Percentiles rank a stretch among this genome's conserved stretches.
Evolutionary conservation across 2,329 filamentous ascomycete genomes (phyloP).

Genomic region (Thelonectria discophora): DNA sequence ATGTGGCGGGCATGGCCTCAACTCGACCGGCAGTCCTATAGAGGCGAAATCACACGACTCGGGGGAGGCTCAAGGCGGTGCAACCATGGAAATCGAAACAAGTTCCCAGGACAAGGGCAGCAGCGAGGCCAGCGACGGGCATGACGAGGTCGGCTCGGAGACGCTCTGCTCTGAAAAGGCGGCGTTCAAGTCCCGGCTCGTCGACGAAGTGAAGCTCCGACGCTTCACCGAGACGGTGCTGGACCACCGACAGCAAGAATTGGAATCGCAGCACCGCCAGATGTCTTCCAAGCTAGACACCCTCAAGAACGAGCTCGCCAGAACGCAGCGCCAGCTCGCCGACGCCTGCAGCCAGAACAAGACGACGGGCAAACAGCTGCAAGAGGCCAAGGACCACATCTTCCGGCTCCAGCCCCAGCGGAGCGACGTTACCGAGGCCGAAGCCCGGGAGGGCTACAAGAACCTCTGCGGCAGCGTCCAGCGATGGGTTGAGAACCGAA

Average conservation of each 20-base stretch:
- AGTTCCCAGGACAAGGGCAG: slow-evolving; percentile 13
- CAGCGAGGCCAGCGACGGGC: slow-evolving; percentile 16
- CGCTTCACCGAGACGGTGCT: slow-evolving; percentile 50
- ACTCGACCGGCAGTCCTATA: slow-evolving; percentile 10
- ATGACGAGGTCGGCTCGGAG: slow-evolving; percentile 18
- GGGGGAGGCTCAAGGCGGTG: slow-evolving; percentile 11
- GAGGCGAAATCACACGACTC: slow-evolving; percentile 17
- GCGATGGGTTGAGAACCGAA: slow-evolving; percentile 49
- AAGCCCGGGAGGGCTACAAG: slow-evolving; percentile 48
- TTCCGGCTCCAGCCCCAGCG: slow-evolving; percentile 46
- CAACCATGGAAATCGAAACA: slow-evolving; percentile 31
- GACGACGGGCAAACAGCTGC: slow-evolving; percentile 41
- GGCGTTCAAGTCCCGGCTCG: slow-evolving; percentile 40
- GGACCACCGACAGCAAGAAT: slow-evolving; percentile 48
- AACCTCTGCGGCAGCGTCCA: slow-evolving; percentile 46
- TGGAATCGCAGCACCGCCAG: slow-evolving; percentile 44
- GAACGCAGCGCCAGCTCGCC: slow-evolving; percentile 43
- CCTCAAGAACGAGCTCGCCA: slow-evolving; percentile 44
- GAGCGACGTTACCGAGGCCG: slow-evolving; percentile 48
- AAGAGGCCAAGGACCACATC: slow-evolving; percentile 46
- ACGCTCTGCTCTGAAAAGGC: slow-evolving; percentile 27
- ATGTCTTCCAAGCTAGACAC: slow-evolving; percentile 43
- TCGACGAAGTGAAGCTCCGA: slow-evolving; percentile 46
- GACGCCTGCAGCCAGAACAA: slow-evolving; percentile 43
- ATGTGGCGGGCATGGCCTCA: slow-evolving; percentile 31